A percentile compares a stretch with the other conserved stretches of the same genome.
Evolutionary conservation across 805 yeast genomes (phyloP).

Genomic region (Kodamaea restingae): DNA sequence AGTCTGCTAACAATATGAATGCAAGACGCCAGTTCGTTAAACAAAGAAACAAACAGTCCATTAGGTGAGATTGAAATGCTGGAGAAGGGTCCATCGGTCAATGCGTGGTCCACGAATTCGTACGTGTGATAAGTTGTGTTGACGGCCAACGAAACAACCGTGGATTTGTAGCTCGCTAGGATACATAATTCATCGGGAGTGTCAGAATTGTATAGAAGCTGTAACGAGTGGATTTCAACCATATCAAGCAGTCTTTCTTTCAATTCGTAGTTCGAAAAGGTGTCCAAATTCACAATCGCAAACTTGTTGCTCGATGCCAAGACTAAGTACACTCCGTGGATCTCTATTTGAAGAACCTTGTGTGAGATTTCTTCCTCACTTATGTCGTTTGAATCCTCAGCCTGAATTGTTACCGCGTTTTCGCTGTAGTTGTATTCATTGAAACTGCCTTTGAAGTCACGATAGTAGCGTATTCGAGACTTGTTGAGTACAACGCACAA

Average conservation of each 20-base stretch:
- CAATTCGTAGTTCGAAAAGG: constrained; percentile 37
- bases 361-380: too few species aligned
- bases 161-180: constrained; percentile 24
- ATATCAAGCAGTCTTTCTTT: constrained; percentile 20
- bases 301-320: constrained; percentile 35
- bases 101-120: constrained; percentile 32
- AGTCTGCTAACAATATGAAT: constrained; percentile 49
- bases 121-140: constrained; percentile 19
- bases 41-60: constrained; percentile 50
- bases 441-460: constrained; percentile 66
- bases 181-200: constrained; percentile 13
- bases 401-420: constrained; percentile 7
- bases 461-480: constrained; percentile 54
- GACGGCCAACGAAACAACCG: constrained; percentile 24
- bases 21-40: constrained; percentile 33
- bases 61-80: constrained; percentile 48
- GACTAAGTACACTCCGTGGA: constrained; percentile 43
- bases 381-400: too few species aligned
- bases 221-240: constrained; percentile 21
- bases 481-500: constrained; percentile 52
- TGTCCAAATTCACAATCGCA: constrained; percentile 33
- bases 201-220: constrained; percentile 11
- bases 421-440: constrained; percentile 38
- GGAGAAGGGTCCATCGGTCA: constrained; percentile 49
- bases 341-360: constrained; percentile 20